Base-by-base conservation (phyloP, 108 stramenopile genomes). In the Cylindrotheca fusiformis region DNA sequence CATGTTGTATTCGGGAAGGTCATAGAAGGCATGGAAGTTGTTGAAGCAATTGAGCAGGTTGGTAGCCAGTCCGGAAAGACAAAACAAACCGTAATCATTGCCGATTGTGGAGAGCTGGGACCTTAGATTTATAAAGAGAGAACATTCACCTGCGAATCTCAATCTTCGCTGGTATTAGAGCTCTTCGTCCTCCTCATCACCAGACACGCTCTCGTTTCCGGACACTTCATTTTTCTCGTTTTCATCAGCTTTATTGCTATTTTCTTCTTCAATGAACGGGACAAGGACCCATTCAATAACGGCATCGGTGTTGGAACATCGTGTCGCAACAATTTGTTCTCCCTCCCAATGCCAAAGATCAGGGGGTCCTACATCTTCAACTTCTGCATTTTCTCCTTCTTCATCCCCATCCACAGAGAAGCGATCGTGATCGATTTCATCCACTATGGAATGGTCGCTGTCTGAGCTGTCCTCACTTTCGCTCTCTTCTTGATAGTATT, bases 1-100 rank as follows among this genome's bases (percentile, higher is more conserved):
- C 95, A 96, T 54, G 95, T 94, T 31, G 96, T 97, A 1, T 98
- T 97, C 58, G 96, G 96, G 6, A 82, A 90, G 68, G 94, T 97
- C 10, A 76, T 81, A 4, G 66, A 75, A 18, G 96, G 94, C 23
- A 82, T 89, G 84, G 92, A 97, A n/a, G 79, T 97, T 10, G 91
- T 97, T 12, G 52, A 83, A 27, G 80, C 74, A 28, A 85, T 97
- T 58, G 96, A 95, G 74, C 76, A 72, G 60, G 75, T 84, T 17
- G 94, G 95, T 21, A 73, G 73, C 41, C 68, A 73, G 48, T 72
- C 65, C 20, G 95, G 95, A 28, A 69, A 73, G 45, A 92, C 95
- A 19, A 61, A 74, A 46, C 86, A 77, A 49, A 65, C 75, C 23
- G 85, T 93, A 6, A 64, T 82, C 18, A 81, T 96, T 61, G 72